Evolutionary conservation across 768 basidiomycete species (phyloP), one percentile per base, ranked within the genome.

Genomic region (Melanogaster broomeanus): DNA sequence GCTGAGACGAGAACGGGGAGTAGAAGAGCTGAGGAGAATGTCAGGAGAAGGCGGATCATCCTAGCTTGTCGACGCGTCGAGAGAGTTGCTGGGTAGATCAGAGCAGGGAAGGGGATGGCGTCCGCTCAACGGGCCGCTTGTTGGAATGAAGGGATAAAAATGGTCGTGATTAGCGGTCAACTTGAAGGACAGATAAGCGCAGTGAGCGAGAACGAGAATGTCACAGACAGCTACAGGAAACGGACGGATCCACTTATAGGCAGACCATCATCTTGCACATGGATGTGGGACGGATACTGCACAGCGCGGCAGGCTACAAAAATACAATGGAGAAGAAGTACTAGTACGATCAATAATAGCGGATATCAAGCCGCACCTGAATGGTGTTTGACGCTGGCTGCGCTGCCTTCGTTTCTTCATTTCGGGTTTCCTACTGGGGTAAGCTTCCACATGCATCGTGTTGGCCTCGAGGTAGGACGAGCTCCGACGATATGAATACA

Each of bases 1-100:
- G 70, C 65, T 13, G 60, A 63, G 42, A 62, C 66, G 34, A 66
- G 25, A 19, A 56, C 19, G 6, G 65, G 57, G 1, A 64, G 28
- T 22, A 61, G 38, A 27, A 52, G 43, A 11, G 57, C 25, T 22
- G 56, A n/a, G 22, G 56, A 25, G 42, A 59, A 31, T 42, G 45
- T 2, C 6, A 51, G 41, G 34, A 60, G 45, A 45, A 62, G 12
- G 33, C 19, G 52, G 13, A 25, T 41, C 65, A 64, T 66, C 12
- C 44, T 39, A 47, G 19, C 2, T 30, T 33, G 6, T 21, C 9
- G 24, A 27, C 19, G 24, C 4, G 40, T 33, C 7, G 40, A 44
- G 8, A 18, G 12, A 30, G n/a, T 31, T 31, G 31, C 15, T 31
- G 13, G 12, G 5, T 31, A 13, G 13, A 31, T 31, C 31, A 15